Conservation (phyloP, 2,329 filamentous ascomycete genomes). For the Pseudogymnoascus sp. region DNA sequence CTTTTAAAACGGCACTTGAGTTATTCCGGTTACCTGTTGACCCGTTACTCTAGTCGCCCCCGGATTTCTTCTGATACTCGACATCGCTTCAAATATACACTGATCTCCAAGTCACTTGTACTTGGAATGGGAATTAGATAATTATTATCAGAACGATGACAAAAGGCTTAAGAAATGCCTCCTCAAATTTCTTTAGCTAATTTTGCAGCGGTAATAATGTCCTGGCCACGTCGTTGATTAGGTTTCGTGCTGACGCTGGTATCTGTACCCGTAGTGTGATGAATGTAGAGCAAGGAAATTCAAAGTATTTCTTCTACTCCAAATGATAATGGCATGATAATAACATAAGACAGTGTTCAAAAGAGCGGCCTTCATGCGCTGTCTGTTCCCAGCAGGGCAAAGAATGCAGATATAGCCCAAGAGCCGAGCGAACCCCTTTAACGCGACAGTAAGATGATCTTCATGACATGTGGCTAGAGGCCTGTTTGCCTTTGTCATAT, state of each 20-base stretch:
- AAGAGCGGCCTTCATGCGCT: slow-evolving; percentile 32
- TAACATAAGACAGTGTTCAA: slow-evolving; percentile 29
- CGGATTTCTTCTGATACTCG: neutral
- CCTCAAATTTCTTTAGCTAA: neutral
- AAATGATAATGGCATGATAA: neutral
- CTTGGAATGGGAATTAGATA: neutral
- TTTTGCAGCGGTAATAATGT: neutral
- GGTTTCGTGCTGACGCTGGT: neutral
- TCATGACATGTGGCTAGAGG: neutral
- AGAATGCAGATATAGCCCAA: slow-evolving; percentile 35
- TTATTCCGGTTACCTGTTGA: neutral
- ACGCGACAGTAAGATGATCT: slow-evolving; percentile 31
- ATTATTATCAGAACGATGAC: neutral
- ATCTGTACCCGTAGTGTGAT: slow-evolving; percentile 10
- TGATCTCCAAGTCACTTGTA: neutral
- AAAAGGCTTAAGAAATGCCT: neutral
- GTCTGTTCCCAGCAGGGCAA: slow-evolving; percentile 33
- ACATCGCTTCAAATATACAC: neutral
- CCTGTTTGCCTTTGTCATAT: neutral
- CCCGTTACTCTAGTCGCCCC: neutral
- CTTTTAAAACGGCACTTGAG: neutral
- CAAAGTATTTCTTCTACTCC: slow-evolving; percentile 7
- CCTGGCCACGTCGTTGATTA: neutral
- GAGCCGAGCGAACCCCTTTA: slow-evolving; percentile 33
- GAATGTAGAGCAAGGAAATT: slow-evolving; percentile 14